These are phyloP conservation scores for Groenewaldozyma sp. DNA, from an alignment of 1,139 yeast species.

Conservation along the genomic window DNA sequence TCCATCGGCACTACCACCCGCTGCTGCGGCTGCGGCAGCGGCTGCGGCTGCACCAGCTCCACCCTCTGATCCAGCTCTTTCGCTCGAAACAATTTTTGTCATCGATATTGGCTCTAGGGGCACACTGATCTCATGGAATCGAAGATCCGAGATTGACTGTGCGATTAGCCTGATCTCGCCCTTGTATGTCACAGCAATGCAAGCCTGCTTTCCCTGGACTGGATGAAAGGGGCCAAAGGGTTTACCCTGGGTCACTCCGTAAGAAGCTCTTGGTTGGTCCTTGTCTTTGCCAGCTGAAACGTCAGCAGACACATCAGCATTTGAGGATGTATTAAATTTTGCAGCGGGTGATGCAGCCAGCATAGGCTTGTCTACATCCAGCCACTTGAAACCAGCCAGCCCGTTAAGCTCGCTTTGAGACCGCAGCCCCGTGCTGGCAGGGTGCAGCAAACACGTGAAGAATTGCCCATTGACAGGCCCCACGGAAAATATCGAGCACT, in stretches of 20 bases:
- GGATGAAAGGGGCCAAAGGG: constrained; percentile 66
- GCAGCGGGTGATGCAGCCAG: constrained; percentile 23
- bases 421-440: constrained; percentile 14
- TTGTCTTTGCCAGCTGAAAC: constrained; percentile 14
- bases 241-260: constrained; percentile 48
- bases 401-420: constrained; percentile 21
- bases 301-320: constrained; percentile 5
- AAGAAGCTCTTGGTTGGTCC: constrained; percentile 16
- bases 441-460: constrained; percentile 19
- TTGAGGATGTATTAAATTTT: constrained; percentile 9
- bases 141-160: constrained; percentile 22
- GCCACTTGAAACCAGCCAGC: constrained; percentile 56
- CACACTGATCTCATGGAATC: constrained; percentile 24
- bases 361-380: constrained; percentile 56
- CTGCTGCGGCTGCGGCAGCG: too few relatives aligned
- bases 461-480: constrained; percentile 16
- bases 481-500: constrained; percentile 28
- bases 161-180: constrained; percentile 43
- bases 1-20: too few relatives aligned
- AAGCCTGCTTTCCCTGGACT: constrained; percentile 57
- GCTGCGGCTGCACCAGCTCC: not conserved
- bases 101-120: constrained; percentile 15
- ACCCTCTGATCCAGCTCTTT: not conserved
- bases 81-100: not conserved
- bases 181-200: constrained; percentile 54